These are phyloP conservation scores for Lachancea meyersii DNA, from an alignment of 805 yeast genomes.

Conservation along the genomic window DNA sequence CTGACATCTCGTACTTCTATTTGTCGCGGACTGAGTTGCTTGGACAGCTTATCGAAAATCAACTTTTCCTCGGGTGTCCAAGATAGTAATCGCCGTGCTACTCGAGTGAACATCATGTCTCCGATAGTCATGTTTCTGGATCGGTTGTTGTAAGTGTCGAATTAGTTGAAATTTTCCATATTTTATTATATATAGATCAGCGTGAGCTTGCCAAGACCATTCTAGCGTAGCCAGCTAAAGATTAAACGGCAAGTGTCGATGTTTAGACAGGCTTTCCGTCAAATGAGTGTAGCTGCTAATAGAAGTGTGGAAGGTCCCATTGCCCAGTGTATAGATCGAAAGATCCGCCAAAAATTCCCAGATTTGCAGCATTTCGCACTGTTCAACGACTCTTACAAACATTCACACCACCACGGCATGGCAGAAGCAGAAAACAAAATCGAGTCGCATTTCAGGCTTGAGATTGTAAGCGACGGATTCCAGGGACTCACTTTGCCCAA, in stretches of 20 bases:
- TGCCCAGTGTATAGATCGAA: slow-evolving; percentile 42
- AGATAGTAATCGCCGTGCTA: slow-evolving; percentile 15
- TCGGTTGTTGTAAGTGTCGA: neutral
- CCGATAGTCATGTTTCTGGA: neutral
- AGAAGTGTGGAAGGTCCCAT: slow-evolving; percentile 36
- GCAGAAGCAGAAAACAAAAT: slow-evolving; percentile 61
- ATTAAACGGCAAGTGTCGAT: neutral
- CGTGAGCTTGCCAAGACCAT: no score
- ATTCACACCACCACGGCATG: slow-evolving; percentile 80
- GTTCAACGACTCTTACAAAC: slow-evolving; percentile 79
- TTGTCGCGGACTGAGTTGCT: slow-evolving; percentile 52
- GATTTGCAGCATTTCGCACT: slow-evolving; percentile 46
- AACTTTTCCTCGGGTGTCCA: slow-evolving; percentile 46
- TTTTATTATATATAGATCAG: no score
- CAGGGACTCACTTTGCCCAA: slow-evolving; percentile 58
- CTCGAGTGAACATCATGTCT: neutral
- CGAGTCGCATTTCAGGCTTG: slow-evolving; percentile 80
- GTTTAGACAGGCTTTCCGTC: slow-evolving; percentile 6
- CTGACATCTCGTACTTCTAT: slow-evolving; percentile 75
- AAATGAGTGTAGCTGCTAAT: slow-evolving; percentile 17
- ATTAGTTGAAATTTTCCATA: neutral
- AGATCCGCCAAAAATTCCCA: slow-evolving; percentile 33
- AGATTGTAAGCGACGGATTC: slow-evolving; percentile 65
- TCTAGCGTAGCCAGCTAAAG: neutral
- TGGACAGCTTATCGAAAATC: slow-evolving; percentile 49